These are phyloP conservation scores for Nematodospora valgi DNA, from an alignment of 805 yeast genomes.

Conservation along the genomic window DNA sequence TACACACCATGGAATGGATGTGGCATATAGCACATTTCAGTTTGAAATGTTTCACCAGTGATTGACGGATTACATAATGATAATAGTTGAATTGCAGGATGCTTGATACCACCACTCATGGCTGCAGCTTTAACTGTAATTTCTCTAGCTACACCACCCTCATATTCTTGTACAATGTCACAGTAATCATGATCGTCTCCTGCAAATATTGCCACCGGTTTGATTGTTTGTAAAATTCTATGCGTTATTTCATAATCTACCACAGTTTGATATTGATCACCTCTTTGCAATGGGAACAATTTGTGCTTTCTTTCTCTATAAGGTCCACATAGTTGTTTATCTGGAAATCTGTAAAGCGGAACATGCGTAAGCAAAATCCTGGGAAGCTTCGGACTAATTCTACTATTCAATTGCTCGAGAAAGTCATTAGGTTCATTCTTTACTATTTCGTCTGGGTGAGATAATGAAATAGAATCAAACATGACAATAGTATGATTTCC, in stretches of 20 bases:
- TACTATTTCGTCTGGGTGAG: constrained; percentile 48
- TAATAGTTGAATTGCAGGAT: constrained; percentile 84
- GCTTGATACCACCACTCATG: constrained; percentile 85
- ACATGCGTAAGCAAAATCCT: constrained; percentile 80
- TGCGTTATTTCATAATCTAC: constrained; percentile 59
- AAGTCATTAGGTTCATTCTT: constrained; percentile 53
- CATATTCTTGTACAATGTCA: constrained; percentile 55
- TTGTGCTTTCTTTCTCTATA: constrained; percentile 59
- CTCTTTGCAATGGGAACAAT: constrained; percentile 65
- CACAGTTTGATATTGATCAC: constrained; percentile 90
- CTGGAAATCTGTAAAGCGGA: constrained; percentile 73
- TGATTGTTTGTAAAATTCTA: constrained; percentile 52
- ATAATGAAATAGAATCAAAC: constrained; percentile 79
- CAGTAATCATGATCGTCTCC: constrained; percentile 99
- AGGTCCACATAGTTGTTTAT: constrained; percentile 67
- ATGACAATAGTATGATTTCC: constrained; percentile 72
- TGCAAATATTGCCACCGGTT: constrained; percentile 71
- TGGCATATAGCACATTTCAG: constrained; percentile 57
- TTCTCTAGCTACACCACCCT: constrained; percentile 51
- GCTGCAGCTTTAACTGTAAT: constrained; percentile 85
- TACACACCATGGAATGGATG: constrained; percentile 45
- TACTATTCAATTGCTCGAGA: constrained; percentile 32
- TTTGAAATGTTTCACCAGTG: constrained; percentile 23
- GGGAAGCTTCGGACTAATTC: constrained; percentile 40
- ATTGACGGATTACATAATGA: constrained; percentile 52